Conservation (phyloP, 2,329 filamentous ascomycete species). For the Trichoderma endophyticum region DNA sequence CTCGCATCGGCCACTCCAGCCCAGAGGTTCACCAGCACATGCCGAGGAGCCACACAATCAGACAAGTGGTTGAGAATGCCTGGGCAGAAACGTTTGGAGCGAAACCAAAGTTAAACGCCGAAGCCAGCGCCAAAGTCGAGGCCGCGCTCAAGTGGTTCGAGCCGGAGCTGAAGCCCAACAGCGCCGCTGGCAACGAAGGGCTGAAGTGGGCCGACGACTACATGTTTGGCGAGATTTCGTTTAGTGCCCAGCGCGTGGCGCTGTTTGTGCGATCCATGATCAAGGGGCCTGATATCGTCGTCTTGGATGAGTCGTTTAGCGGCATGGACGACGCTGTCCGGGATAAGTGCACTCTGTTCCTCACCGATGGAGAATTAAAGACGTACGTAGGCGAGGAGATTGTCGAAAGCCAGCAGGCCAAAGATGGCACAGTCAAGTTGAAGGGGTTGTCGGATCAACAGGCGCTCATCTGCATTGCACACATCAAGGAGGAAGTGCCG, state of each 20-base stretch:
- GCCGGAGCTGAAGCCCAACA: constrained; percentile 65
- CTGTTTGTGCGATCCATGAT: constrained; percentile 80
- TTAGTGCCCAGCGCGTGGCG: constrained; percentile 78
- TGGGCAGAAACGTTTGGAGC: constrained; percentile 86
- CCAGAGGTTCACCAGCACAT: constrained; percentile 95
- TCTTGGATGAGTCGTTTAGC: constrained; percentile 84
- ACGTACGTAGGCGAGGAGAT: constrained; percentile 36
- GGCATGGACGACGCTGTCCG: constrained; percentile 78
- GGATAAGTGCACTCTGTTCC: constrained; percentile 83
- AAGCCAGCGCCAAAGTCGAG: constrained; percentile 60
- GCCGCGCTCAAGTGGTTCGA: constrained; percentile 74
- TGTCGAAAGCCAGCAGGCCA: constrained; percentile 46
- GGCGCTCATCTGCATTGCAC: constrained; percentile 87
- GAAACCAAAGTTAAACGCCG: constrained; percentile 60
- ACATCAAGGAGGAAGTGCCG: constrained; percentile 87
- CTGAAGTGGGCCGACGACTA: constrained; percentile 64
- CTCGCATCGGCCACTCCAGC: constrained; percentile 85
- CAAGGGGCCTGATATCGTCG: constrained; percentile 75
- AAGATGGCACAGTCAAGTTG: constrained; percentile 48
- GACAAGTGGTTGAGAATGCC: constrained; percentile 75
- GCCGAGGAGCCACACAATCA: constrained; percentile 70
- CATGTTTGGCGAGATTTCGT: constrained; percentile 71
- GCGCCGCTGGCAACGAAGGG: constrained; percentile 28
- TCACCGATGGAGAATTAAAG: constrained; percentile 61
- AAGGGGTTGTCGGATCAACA: constrained; percentile 66